Base-by-base conservation (phyloP, 2,329 filamentous ascomycete genomes). In the Diaporthe sp. region DNA sequence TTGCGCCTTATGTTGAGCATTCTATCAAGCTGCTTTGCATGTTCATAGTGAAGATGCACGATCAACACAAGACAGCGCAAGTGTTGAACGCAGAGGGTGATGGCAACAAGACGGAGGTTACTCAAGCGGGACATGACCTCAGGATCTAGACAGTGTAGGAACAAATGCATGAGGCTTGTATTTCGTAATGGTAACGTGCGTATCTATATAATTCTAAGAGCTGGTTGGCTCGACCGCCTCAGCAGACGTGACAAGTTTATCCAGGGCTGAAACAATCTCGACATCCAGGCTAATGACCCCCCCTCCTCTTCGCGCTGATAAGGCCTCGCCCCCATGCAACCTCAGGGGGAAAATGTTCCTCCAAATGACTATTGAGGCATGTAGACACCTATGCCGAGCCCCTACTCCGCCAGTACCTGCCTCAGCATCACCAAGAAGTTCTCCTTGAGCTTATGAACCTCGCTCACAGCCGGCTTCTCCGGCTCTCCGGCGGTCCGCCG, bases 391-490 rank as follows among this genome's bases (percentile, higher is more conserved):
- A 15, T 22, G 9, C 17, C 47, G 32, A 51, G 17, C n/a, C 25
- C 25, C 80, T 89, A 96, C 79, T 94, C 90, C 35, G 95, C 94
- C 80, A 98, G 86, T 53, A 97, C 94, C 79, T 91, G 89, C 78
- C 95, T 90, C 80, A 98, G 84, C 94, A 97, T 97, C 68, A 89
- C 86, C 81, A 96, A 83, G 82, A 98, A 98, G 76, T 93, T 92
- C 6, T 94, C 93, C 78, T 91, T 91, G 80, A 98, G 84, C 82
- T 95, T 96, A 80, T 94, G 88, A 69, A 98, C 89, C 86, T 98
- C 95, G 32, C 84, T 86, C n/a, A 98, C 90, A 2, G 87, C 84
- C 4, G 95, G 95, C 85, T 98, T 98, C 70, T 88, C 86, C 1
- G 95, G 95, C 85, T 98, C 95, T 42, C 95, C 95, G 1, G 95